Evolutionary conservation across 176 grass and related monocot genomes (phyloP).

Genomic region (Neostapfia colusana): DNA sequence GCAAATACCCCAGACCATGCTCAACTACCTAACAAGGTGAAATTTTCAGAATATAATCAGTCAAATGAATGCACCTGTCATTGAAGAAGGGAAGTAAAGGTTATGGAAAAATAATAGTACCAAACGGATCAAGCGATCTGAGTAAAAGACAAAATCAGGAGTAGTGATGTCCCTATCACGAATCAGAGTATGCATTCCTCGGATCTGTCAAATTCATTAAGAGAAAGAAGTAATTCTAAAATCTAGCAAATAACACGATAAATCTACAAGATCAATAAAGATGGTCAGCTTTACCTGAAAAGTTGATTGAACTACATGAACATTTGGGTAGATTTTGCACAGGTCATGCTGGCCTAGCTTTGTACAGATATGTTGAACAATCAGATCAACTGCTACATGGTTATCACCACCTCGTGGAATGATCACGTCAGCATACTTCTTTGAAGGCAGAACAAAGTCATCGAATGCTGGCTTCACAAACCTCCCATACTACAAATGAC

Average conservation of each 20-base stretch:
- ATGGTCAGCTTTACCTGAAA: slow-evolving; percentile 76
- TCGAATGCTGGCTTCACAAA: slow-evolving; percentile 99
- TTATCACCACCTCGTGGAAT: slow-evolving; percentile 97
- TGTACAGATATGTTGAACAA: slow-evolving; percentile 95
- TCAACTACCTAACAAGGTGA: slow-evolving; percentile 71
- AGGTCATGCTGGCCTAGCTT: slow-evolving; percentile 97
- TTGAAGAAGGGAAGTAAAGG: slow-evolving; percentile 17
- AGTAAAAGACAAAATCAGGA: slow-evolving; percentile 97
- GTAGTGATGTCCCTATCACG: slow-evolving; percentile 92
- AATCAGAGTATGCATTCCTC: slow-evolving; percentile 99
- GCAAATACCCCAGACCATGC: slow-evolving; percentile 95
- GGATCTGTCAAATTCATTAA: slow-evolving; percentile 63
- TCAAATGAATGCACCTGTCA: slow-evolving; percentile 11
- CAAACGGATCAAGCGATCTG: slow-evolving; percentile 90
- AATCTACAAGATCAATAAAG: background rate
- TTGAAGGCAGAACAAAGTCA: slow-evolving; percentile 96
- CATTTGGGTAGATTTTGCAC: slow-evolving; percentile 86
- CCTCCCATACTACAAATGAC: slow-evolving; percentile 74
- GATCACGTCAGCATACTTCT: slow-evolving; percentile 97
- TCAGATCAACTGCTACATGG: slow-evolving; percentile 94
- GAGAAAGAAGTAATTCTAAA: slow-evolving; percentile 18
- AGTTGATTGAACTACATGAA: slow-evolving; percentile 91
- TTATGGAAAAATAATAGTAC: slow-evolving; percentile 43
- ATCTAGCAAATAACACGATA: background rate
- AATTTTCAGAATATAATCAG: slow-evolving; percentile 31